Percentiles rank a stretch among this genome's conserved stretches.
phyloP scores from a whole-genome alignment of 441 rosid species.

The Hura crepitans region DNA sequence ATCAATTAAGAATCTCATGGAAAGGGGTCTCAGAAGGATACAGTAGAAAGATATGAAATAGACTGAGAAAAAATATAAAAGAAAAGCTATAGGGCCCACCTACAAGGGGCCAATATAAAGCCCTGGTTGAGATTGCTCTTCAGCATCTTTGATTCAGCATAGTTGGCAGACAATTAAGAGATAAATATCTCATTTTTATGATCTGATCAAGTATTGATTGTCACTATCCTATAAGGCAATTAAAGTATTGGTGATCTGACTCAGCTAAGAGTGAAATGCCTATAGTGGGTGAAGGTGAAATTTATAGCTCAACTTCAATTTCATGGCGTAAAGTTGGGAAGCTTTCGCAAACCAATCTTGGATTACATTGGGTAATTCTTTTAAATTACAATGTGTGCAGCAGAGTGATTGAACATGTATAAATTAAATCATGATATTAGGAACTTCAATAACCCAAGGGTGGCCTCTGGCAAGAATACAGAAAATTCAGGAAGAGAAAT shows the following conservation, averaged over 20 bases:
- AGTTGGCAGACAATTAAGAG: not conserved
- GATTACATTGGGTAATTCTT: not conserved
- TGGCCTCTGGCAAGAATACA: not conserved
- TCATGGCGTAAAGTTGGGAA: not conserved
- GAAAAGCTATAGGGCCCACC: not conserved
- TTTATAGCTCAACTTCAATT: not conserved
- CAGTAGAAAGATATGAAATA: not conserved
- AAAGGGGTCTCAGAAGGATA: not conserved
- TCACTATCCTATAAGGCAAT: not conserved
- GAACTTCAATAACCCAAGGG: not conserved
- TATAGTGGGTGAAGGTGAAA: not conserved
- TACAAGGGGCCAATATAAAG: not conserved
- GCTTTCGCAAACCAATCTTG: not conserved
- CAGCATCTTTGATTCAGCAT: not conserved
- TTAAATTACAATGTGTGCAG: not conserved
- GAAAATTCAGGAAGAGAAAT: no score
- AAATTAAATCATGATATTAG: not conserved
- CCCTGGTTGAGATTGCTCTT: conserved; percentile 3
- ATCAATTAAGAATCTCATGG: conserved; percentile 18
- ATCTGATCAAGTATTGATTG: no score
- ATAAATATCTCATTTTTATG: not conserved
- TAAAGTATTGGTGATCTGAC: not conserved
- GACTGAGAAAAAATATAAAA: not conserved
- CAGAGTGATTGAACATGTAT: not conserved
- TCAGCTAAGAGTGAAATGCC: not conserved